Evolutionary conservation across 1,139 yeast species (phyloP).

Genomic region (Suhomyces wounanorum): DNA sequence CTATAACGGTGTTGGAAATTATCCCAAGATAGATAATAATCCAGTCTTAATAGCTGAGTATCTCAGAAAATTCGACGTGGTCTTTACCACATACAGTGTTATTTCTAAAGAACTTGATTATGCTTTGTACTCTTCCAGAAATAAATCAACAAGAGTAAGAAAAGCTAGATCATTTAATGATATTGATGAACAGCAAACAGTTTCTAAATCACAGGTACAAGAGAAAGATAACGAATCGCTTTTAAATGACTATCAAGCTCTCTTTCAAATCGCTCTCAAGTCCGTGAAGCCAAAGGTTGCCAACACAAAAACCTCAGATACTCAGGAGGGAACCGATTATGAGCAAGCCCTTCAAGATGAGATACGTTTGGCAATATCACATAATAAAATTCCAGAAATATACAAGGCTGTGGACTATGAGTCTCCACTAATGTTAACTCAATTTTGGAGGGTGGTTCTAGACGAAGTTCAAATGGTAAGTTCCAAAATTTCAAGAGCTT

Average conservation of each 20-base stretch:
- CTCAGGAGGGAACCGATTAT: slow-evolving; percentile 34
- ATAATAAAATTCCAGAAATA: slow-evolving; percentile 30
- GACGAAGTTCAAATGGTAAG: slow-evolving; percentile 97
- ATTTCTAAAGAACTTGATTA: slow-evolving; percentile 77
- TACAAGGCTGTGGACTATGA: slow-evolving; percentile 53
- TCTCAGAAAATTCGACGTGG: slow-evolving; percentile 67
- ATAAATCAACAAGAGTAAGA: slow-evolving; percentile 50
- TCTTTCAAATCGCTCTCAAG: slow-evolving; percentile 33
- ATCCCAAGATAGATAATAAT: slow-evolving; percentile 45
- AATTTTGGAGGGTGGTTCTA: slow-evolving; percentile 85
- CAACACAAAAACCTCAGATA: slow-evolving; percentile 25
- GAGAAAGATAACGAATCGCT: slow-evolving; percentile 13
- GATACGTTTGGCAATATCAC: slow-evolving; percentile 34
- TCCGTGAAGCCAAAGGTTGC: slow-evolving; percentile 33
- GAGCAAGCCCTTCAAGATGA: slow-evolving; percentile 43
- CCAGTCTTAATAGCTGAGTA: slow-evolving; percentile 49
- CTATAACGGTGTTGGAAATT: slow-evolving; percentile 60
- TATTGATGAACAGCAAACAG: slow-evolving; percentile 3
- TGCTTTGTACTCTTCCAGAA: slow-evolving; percentile 68
- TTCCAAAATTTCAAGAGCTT: slow-evolving; percentile 70
- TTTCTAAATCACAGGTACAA: background rate
- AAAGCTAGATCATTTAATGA: slow-evolving; percentile 14
- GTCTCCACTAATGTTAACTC: slow-evolving; percentile 80
- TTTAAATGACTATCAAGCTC: slow-evolving; percentile 27
- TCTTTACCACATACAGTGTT: slow-evolving; percentile 73